These are phyloP conservation scores for Fusarium pininemorale DNA, from an alignment of 2,329 filamentous ascomycete species.

Conservation along the genomic window DNA sequence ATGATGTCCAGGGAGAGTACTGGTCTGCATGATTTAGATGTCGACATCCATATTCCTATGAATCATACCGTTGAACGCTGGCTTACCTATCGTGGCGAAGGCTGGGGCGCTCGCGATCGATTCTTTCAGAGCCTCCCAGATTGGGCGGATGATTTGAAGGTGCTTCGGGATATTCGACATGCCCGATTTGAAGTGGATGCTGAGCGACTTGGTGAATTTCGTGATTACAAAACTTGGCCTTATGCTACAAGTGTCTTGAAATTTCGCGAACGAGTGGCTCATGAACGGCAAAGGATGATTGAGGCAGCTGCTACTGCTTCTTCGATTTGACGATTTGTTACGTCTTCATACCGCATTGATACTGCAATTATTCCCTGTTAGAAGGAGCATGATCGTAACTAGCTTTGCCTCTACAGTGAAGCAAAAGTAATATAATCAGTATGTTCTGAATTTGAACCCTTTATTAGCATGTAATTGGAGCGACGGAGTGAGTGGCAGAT, in stretches of 20 bases:
- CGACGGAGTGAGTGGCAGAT: no score
- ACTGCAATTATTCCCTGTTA: no score
- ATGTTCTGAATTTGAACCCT: no score
- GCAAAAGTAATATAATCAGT: no score
- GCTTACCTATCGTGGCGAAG: background rate
- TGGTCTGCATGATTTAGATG: background rate
- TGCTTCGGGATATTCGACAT: fast-evolving
- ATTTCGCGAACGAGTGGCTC: background rate
- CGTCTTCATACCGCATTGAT: no score
- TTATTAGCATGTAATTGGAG: no score
- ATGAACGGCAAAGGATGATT: no score
- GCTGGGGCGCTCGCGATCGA: background rate
- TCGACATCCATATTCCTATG: background rate
- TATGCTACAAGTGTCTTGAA: background rate
- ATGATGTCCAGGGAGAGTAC: background rate
- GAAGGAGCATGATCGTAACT: no score
- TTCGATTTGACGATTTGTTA: no score
- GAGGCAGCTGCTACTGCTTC: no score
- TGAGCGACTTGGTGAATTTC: background rate
- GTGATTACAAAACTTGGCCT: background rate
- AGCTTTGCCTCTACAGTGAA: fast-evolving
- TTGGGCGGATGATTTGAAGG: background rate
- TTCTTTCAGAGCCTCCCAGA: background rate
- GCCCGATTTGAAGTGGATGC: background rate
- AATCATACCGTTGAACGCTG: background rate